These are phyloP conservation scores for Tuber magnatum DNA, from an alignment of 495 filamentous ascomycete species.

Conservation along the genomic window DNA sequence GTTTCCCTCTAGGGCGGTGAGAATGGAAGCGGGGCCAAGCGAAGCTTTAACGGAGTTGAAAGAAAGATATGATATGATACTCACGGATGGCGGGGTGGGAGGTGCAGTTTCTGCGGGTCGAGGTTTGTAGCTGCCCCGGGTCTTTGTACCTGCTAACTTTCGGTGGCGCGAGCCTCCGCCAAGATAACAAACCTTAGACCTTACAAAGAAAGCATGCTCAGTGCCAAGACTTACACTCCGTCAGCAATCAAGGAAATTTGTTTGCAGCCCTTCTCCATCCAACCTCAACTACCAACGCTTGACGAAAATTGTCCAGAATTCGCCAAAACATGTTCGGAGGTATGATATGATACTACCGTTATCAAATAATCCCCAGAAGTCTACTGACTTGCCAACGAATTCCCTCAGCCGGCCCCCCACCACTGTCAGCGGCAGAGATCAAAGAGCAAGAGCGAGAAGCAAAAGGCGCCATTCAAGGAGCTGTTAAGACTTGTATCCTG, in stretches of 20 bases:
- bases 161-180: not conserved
- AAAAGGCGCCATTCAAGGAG: slow-evolving; percentile 56
- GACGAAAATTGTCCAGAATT: not conserved
- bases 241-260: not conserved
- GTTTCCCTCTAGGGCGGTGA: not conserved
- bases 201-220: not conserved
- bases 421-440: slow-evolving; percentile 50
- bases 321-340: slow-evolving; percentile 47
- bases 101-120: not conserved
- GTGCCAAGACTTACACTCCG: not conserved
- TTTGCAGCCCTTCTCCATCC: not conserved
- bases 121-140: not conserved
- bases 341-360: slow-evolving; percentile 27
- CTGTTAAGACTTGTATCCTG: slow-evolving; percentile 55
- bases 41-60: not conserved
- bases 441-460: slow-evolving; percentile 65
- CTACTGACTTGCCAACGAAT: slow-evolving; percentile 17
- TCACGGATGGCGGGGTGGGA: not conserved
- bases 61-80: not conserved
- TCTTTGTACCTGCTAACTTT: not conserved
- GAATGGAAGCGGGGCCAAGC: not conserved
- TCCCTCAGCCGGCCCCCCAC: slow-evolving; percentile 46
- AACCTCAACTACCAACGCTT: not conserved
- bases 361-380: slow-evolving; percentile 8
- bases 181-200: not conserved